These are phyloP conservation scores for Ustilago curta DNA, from an alignment of 1,284 basidiomycete species.

Conservation along the genomic window DNA sequence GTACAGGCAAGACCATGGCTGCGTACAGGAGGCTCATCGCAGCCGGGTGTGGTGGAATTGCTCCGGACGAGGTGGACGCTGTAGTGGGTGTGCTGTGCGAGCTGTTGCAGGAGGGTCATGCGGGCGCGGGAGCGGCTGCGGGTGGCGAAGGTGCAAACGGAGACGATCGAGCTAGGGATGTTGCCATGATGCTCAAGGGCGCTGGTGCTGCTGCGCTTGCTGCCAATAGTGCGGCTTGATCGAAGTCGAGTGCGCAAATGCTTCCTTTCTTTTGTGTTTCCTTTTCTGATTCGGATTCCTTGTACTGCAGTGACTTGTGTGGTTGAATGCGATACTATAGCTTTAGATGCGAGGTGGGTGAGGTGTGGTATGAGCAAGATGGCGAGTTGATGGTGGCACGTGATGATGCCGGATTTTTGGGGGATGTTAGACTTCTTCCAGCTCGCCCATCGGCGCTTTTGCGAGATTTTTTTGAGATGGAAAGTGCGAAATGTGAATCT, in stretches of 20 bases:
- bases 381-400: constrained; percentile 5
- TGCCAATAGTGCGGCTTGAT: constrained; percentile 32
- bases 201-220: constrained; percentile 52
- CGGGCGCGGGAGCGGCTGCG: constrained; percentile 16
- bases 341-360: too few species aligned
- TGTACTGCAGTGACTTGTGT: constrained; percentile 11
- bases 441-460: background rate
- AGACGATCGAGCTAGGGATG: constrained; percentile 43
- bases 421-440: constrained; percentile 7
- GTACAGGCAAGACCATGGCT: constrained; percentile 63
- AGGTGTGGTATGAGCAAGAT: background rate
- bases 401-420: background rate
- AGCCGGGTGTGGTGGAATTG: constrained; percentile 66
- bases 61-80: constrained; percentile 64
- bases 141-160: constrained; percentile 18
- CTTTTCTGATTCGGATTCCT: background rate
- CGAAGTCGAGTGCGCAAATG: background rate
- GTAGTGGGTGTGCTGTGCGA: constrained; percentile 67
- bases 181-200: constrained; percentile 49
- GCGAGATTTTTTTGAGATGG: constrained; percentile 1
- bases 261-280: background rate
- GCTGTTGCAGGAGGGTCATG: constrained; percentile 56
- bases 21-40: constrained; percentile 67
- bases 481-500: constrained; percentile 14
- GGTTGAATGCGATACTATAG: background rate